phyloP scores from a whole-genome alignment of 2,329 filamentous ascomycete species.

The Juglanconis juglandina region DNA sequence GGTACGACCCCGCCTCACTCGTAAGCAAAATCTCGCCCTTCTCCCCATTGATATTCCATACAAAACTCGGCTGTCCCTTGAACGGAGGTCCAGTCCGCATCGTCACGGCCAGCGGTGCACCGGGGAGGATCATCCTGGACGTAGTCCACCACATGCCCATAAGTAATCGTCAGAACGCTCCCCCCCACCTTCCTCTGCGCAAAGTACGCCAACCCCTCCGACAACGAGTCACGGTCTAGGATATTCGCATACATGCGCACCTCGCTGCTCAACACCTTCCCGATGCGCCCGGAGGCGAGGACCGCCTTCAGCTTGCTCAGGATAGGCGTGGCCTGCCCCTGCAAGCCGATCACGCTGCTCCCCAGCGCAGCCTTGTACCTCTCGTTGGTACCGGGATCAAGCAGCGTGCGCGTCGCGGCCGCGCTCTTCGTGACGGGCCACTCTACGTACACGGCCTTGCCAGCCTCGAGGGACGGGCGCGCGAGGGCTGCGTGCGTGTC shows the following conservation, averaged over 20 bases:
- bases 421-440: conserved; percentile 44
- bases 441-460: conserved; percentile 48
- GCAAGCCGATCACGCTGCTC: conserved; percentile 44
- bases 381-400: background rate
- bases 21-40: conserved; percentile 47
- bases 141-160: conserved; percentile 6
- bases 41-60: conserved; percentile 51
- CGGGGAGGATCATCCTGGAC: conserved; percentile 20
- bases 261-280: conserved; percentile 35
- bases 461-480: conserved; percentile 38
- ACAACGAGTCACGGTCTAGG: conserved; percentile 18
- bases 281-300: conserved; percentile 39
- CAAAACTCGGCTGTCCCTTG: conserved; percentile 40
- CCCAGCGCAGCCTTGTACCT: conserved; percentile 30
- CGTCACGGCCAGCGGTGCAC: conserved; percentile 41
- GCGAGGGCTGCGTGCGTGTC: conserved; percentile 39
- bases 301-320: conserved; percentile 39
- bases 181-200: conserved; percentile 1
- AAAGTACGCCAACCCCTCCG: conserved; percentile 15
- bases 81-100: conserved; percentile 48
- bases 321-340: conserved; percentile 39
- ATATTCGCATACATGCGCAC: conserved; percentile 19
- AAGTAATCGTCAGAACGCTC: conserved; percentile 1
- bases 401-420: conserved; percentile 39
- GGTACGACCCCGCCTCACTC: conserved; percentile 23